phyloP scores from a whole-genome alignment of 202 grass and related monocot species.

The Hordeum pubiflorum region DNA sequence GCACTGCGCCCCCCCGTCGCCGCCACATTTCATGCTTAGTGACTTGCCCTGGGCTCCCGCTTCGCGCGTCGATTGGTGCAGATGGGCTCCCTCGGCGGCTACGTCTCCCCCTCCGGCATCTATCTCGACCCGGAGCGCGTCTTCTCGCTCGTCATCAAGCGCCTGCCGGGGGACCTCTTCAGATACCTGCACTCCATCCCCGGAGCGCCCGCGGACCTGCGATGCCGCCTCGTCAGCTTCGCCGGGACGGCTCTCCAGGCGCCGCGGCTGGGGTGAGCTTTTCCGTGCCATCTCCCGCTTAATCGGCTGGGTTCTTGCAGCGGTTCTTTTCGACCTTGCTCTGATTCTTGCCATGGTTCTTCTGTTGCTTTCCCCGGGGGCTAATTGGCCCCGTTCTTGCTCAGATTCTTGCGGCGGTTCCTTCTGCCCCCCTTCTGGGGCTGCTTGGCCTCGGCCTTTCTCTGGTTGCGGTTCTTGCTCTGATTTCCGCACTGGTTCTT shows the following conservation, averaged over 20 bases:
- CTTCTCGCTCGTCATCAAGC: background rate
- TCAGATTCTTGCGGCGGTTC: background rate
- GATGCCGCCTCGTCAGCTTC: background rate
- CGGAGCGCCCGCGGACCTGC: background rate
- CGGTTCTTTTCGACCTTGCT: background rate
- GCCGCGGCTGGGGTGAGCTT: background rate
- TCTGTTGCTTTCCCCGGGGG: background rate
- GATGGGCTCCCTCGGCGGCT: constrained; percentile 7
- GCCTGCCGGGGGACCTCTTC: background rate
- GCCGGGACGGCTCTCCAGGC: background rate
- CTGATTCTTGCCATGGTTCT: background rate
- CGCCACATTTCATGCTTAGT: background rate
- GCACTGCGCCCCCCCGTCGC: background rate
- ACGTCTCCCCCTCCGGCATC: background rate
- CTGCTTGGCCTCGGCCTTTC: background rate
- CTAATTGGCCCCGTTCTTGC: background rate
- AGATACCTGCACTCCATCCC: background rate
- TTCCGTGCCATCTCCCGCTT: background rate
- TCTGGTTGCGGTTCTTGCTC: background rate
- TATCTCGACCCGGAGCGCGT: background rate
- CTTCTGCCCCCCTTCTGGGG: background rate
- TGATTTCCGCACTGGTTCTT: background rate
- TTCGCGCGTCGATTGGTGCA: background rate
- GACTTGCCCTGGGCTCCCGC: background rate
- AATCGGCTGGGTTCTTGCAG: background rate